Conservation (phyloP, 169 alveolate species). For the Perkinsus marinus region DNA sequence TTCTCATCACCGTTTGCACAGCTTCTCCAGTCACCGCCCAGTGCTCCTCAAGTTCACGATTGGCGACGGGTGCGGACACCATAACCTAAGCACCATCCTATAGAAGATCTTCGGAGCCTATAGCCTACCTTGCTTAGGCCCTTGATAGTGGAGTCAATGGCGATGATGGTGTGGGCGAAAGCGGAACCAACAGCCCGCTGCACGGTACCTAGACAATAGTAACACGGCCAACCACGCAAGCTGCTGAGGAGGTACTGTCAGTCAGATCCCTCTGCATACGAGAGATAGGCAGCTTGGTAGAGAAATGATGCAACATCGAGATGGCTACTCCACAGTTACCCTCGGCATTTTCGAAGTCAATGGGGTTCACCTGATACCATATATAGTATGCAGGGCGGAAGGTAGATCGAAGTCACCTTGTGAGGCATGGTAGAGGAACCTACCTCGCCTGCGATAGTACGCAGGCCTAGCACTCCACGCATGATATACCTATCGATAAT, state of each 20-base stretch:
- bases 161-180: constrained; percentile 33
- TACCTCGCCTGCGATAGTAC: constrained; percentile 54
- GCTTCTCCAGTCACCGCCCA: not conserved
- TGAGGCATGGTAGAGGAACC: constrained; percentile 98
- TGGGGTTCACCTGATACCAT: constrained; percentile 66
- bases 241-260: constrained; percentile 37
- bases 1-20: not conserved
- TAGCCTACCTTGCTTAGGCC: not conserved
- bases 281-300: constrained; percentile 72
- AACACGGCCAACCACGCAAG: not conserved
- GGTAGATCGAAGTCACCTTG: constrained; percentile 25
- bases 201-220: constrained; percentile 53
- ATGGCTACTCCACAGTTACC: constrained; percentile 85
- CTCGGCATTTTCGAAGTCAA: constrained; percentile 89
- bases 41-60: not conserved
- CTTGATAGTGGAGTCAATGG: not conserved
- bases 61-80: not conserved
- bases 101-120: not conserved
- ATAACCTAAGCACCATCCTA: not conserved
- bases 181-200: constrained; percentile 79
- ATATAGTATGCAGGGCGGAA: not conserved
- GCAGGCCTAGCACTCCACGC: not conserved
- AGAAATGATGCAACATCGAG: constrained; percentile 51
- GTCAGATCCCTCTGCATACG: constrained; percentile 85
- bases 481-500: not conserved